Evolutionary conservation across 805 yeast species (phyloP), one percentile per base, ranked within the genome.

Genomic region (Wickerhamiella lipophila): DNA sequence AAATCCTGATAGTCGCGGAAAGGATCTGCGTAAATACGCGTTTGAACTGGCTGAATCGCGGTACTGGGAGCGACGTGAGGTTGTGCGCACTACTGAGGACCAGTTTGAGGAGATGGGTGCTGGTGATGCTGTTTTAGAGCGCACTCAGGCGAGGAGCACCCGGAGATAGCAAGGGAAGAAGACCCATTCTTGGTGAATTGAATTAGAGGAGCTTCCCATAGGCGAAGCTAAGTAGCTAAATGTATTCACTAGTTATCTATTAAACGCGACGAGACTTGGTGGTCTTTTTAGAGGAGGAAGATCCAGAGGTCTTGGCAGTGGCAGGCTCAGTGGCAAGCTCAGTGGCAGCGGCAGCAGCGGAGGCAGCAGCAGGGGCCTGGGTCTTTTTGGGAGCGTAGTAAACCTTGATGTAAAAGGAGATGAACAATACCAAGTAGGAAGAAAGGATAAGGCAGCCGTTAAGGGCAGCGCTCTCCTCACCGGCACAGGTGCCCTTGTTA

Each of bases 41-140:
- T 89, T 89, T 61, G 96, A 87, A 53, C 67, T 89, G 52, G 82
- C 92, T 63, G 95, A 88, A 65, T 89, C 82, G 56, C 77, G 98
- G 68, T 89, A 95, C 92, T 89, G 97, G 97, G 97, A 89, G 63
- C 82, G 97, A 69, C 79, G 96, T 68, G 97, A 89, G 58, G 89
- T 80, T 58, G 80, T 89, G 21, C 79, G 94, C 62, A 74, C 78
- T 36, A 83, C 84, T 46, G 98, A 89, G 67, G 97, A 89, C 57
- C 77, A 79, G 60, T 67, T 84, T 57, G 96, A 89, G 65, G 95
- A 87, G 57, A 60, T 83, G 63, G 94, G 94, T 44, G 96, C 95
- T 51, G 88, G 86, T 52, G 94, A 83, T 15, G 79, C 89, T 32
- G 69, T 89, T 7, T 15, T 23, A n/a, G 43, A 40, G 11, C 21